These are phyloP conservation scores for Aspergillus sp. DNA, from an alignment of 2,329 filamentous ascomycete species.

Conservation along the genomic window DNA sequence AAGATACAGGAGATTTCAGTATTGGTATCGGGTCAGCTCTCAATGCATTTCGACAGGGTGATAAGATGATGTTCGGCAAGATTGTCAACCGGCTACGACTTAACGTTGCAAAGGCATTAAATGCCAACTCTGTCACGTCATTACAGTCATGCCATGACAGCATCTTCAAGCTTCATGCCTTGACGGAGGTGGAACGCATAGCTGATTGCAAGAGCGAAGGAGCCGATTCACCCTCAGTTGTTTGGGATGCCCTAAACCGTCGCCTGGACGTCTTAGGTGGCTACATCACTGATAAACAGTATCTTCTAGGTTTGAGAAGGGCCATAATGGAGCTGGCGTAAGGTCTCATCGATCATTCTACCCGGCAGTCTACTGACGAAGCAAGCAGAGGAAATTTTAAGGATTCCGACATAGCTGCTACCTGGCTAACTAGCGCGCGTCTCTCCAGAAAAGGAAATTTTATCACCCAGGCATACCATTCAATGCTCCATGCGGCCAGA, in stretches of 20 bases:
- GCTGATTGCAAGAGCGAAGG: constrained; percentile 39
- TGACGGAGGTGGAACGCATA: constrained; percentile 80
- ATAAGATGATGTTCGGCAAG: constrained; percentile 46
- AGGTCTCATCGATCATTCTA: neutral
- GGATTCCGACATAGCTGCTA: constrained; percentile 65
- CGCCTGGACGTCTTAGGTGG: constrained; percentile 85
- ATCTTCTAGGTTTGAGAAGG: constrained; percentile 74
- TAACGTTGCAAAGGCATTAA: constrained; percentile 64
- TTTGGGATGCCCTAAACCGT: constrained; percentile 55
- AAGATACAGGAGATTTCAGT: constrained; percentile 62
- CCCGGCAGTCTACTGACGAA: constrained; percentile 10
- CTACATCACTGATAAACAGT: constrained; percentile 88
- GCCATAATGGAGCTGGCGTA: constrained; percentile 73
- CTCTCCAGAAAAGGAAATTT: constrained; percentile 79
- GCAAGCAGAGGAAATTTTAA: constrained; percentile 46
- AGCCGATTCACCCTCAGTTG: constrained; percentile 12
- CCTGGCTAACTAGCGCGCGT: constrained; percentile 78
- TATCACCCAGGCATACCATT: constrained; percentile 83
- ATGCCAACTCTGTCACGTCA: constrained; percentile 67
- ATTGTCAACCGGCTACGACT: constrained; percentile 59
- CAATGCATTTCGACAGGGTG: constrained; percentile 49
- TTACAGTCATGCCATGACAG: constrained; percentile 75
- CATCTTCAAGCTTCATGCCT: constrained; percentile 76
- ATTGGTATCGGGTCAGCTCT: constrained; percentile 65
- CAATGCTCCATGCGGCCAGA: constrained; percentile 77